Base-by-base conservation (phyloP, 2,329 filamentous ascomycete species). In the Aspergillus fischeri region DNA sequence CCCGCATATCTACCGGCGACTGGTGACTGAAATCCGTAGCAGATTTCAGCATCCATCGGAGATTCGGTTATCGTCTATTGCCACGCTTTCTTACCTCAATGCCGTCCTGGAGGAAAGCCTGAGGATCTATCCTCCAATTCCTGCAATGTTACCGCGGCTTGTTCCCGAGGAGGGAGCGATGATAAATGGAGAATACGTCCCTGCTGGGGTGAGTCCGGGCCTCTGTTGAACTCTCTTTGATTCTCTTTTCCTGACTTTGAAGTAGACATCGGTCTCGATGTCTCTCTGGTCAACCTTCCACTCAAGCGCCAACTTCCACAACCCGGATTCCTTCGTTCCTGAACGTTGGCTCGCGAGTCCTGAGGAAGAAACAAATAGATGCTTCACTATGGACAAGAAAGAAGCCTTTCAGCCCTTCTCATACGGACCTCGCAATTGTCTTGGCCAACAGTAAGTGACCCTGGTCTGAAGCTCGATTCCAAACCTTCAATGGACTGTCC, bases 341-440 rank as follows among this genome's bases (percentile, higher is more conserved):
- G 67, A 75, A 32, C 67, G 73, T 11, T 74, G 71, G 71, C 53
- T 74, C 2, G 6, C 9, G 20, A 3, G 7, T 24, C 6, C 27
- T 7, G 2, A 25, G 3, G 7, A 49, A 3, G 49, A 17, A 11
- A 20, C 51, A 0, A 59, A 60, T 25, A 52, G 51, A 11, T 24
- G 51, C n/a, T 74, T 69, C 47, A 52, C 41, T 2, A 53, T 55
- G 4, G 76, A 78, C 47, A 71, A 70, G 9, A 62, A 64, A 20
- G 69, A 69, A 1, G 62, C 58, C 0, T 58, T 73, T 11, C 68
- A 72, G 42, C 68, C 73, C 2, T 73, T 70, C 47, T 65, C 64
- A 1, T 61, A 63, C 35, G 71, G 72, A 1, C 66, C 69, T 10
- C 61, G 66, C 3, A 67, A 66, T 24, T 74, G 71, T 51, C 59